phyloP scores from a whole-genome alignment of 2,329 filamentous ascomycete genomes.

The Mycosphaerella sp. region DNA sequence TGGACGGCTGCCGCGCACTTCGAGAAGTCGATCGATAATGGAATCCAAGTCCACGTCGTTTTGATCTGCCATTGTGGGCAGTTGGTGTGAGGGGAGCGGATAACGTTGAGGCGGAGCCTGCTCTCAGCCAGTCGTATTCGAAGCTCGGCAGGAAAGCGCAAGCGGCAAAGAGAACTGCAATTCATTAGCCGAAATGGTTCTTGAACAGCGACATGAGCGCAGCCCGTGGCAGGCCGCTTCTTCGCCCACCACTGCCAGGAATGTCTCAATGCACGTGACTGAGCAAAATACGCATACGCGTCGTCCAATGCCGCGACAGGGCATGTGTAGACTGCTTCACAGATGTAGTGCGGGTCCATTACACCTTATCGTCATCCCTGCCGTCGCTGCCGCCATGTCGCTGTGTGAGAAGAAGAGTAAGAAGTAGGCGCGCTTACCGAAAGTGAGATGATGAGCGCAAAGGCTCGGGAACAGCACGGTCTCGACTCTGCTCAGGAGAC shows the following conservation, averaged over 20 bases:
- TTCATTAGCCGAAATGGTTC: conserved; percentile 10
- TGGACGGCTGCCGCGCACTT: conserved; percentile 94
- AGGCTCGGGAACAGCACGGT: conserved; percentile 24
- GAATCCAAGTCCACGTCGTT: conserved; percentile 97
- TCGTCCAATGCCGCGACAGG: neutral
- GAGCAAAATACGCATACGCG: neutral
- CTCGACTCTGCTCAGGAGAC: conserved; percentile 17
- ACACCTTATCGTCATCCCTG: neutral
- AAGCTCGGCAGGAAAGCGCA: conserved; percentile 15
- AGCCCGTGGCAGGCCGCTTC: neutral
- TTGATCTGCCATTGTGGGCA: conserved; percentile 60
- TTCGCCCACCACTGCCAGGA: neutral
- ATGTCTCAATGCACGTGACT: neutral
- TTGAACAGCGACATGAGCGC: neutral
- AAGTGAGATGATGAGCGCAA: conserved; percentile 29
- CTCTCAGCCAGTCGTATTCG: conserved; percentile 17
- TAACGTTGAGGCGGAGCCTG: conserved; percentile 15
- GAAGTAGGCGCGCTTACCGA: conserved; percentile 24
- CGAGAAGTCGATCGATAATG: conserved; percentile 96
- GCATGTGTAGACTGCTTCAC: neutral
- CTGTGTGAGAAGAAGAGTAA: neutral
- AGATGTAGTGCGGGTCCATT: neutral
- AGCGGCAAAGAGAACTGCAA: conserved; percentile 15
- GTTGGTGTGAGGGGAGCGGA: conserved; percentile 10
- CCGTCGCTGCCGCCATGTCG: neutral